Percentiles rank a stretch among this genome's conserved stretches.
phyloP scores from a whole-genome alignment of 2,329 filamentous ascomycete species.

The Ascochyta pisi region DNA sequence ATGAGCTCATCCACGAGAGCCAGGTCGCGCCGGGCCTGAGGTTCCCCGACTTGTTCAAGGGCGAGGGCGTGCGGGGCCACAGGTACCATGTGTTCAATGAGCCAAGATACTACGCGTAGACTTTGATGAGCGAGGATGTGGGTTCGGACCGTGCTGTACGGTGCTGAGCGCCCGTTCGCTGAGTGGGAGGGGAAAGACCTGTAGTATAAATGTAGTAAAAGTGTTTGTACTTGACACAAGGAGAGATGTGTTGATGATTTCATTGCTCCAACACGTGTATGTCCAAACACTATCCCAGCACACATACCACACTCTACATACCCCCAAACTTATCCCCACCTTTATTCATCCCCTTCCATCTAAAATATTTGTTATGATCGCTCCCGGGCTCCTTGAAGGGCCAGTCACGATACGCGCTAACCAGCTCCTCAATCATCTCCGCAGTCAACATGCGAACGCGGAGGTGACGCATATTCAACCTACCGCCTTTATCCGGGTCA shows the following conservation, averaged over 20 bases:
- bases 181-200: neutral
- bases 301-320: too few species aligned
- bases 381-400: conserved; percentile 39
- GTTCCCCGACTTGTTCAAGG: conserved; percentile 85
- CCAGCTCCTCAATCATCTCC: conserved; percentile 44
- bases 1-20: conserved; percentile 72
- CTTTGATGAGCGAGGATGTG: neutral
- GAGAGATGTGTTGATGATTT: too few species aligned
- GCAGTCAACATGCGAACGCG: conserved; percentile 39
- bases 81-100: conserved; percentile 95
- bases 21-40: conserved; percentile 78
- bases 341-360: conserved; percentile 6
- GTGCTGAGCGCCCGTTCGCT: neutral
- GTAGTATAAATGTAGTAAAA: too few species aligned
- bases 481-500: conserved; percentile 43
- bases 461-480: conserved; percentile 40
- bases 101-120: conserved; percentile 45
- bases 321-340: too few species aligned
- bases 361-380: conserved; percentile 36
- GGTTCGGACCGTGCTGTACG: neutral
- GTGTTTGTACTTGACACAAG: too few species aligned
- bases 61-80: conserved; percentile 86
- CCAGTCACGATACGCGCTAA: conserved; percentile 43
- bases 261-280: too few species aligned
- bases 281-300: too few species aligned